Evolutionary conservation across 192 early-diverging fungal genomes (phyloP).

Genomic region (Haplosporangium gracile): DNA sequence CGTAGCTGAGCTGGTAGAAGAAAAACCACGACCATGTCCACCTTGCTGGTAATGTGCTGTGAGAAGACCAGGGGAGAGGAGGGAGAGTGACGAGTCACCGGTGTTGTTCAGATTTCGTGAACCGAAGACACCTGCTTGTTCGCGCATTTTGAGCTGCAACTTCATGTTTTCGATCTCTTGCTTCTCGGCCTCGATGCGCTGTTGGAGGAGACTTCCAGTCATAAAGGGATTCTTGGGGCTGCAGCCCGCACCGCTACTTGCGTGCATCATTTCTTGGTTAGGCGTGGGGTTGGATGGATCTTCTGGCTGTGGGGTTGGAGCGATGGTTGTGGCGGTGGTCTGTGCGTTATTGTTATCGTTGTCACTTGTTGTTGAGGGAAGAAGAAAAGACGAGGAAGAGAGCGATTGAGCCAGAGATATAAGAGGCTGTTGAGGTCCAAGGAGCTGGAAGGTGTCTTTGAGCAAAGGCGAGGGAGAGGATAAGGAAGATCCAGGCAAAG

Average conservation of each 20-base stretch:
- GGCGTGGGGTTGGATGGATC: neutral
- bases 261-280: conserved; percentile 9
- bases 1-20: conserved; percentile 1
- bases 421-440: neutral
- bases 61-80: neutral
- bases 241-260: neutral
- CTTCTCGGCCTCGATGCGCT: conserved; percentile 51
- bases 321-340: neutral
- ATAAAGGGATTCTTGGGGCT: conserved; percentile 27
- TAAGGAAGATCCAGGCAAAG: neutral
- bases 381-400: neutral
- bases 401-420: conserved; percentile 12
- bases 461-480: neutral
- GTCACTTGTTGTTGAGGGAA: neutral
- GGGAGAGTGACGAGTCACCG: neutral
- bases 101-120: conserved; percentile 12
- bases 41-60: conserved; percentile 3
- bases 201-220: conserved; percentile 50
- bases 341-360: conserved; percentile 8
- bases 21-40: conserved; percentile 20
- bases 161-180: conserved; percentile 53
- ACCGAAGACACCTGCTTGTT: conserved; percentile 52
- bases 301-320: neutral
- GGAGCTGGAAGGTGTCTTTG: neutral
- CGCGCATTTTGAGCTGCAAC: conserved; percentile 38